These are phyloP conservation scores for Trypanosoma scelopori DNA, from an alignment of 208 protist species.

Conservation along the genomic window DNA sequence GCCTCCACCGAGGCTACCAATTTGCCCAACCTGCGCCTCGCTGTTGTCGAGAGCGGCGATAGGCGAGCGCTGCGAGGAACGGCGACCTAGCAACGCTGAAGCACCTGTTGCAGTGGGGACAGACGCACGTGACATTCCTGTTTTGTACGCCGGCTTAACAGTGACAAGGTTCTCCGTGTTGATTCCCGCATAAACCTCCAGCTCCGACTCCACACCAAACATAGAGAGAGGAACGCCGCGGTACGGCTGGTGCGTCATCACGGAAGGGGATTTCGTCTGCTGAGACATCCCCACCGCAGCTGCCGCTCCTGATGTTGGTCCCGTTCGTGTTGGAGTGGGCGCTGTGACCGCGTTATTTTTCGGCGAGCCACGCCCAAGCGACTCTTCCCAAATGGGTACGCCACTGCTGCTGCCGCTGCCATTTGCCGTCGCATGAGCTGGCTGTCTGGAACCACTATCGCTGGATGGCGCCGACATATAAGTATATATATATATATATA, in stretches of 20 bases:
- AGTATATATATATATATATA: not conserved
- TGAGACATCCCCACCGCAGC: conserved; percentile 1
- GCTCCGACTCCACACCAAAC: conserved; percentile 31
- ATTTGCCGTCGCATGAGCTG: not conserved
- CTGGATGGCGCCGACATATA: not conserved
- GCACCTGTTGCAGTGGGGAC: not conserved
- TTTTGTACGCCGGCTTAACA: conserved; percentile 25
- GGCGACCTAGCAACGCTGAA: not conserved
- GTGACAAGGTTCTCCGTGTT: conserved; percentile 22
- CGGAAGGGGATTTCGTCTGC: conserved; percentile 20
- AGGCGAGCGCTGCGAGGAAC: conserved; percentile 27
- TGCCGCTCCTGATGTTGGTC: not conserved
- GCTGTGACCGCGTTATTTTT: not conserved
- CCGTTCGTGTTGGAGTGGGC: conserved; percentile 4
- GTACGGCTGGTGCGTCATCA: conserved; percentile 29
- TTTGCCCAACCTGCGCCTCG: conserved; percentile 9
- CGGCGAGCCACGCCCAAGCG: conserved; percentile 3
- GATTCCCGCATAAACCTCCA: conserved; percentile 22
- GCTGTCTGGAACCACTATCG: not conserved
- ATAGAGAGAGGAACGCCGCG: conserved; percentile 18
- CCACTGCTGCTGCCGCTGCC: conserved; percentile 1
- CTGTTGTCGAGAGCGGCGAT: conserved; percentile 21
- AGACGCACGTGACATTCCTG: not conserved
- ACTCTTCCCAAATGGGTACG: conserved; percentile 4
- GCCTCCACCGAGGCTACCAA: not conserved